Percentiles rank a stretch among this genome's conserved stretches.
Conservation (phyloP, 768 basidiomycete genomes). For the Omphalotus guepiniiformis region DNA sequence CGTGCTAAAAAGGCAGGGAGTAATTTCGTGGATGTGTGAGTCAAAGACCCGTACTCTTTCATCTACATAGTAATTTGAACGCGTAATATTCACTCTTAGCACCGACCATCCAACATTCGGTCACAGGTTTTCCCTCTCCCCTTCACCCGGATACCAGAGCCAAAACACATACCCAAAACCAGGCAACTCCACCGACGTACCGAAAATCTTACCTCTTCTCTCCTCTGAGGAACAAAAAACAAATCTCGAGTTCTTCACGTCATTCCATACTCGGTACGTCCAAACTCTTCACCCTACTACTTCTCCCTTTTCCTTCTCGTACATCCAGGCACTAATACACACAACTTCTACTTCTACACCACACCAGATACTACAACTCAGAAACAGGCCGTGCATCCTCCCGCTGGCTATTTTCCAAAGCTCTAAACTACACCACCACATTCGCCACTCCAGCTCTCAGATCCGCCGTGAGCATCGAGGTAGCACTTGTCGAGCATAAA, state of each 20-base stretch:
- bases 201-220: constrained; percentile 5
- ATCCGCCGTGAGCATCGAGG: constrained; percentile 3
- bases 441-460: constrained; percentile 9
- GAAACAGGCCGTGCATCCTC: constrained; percentile 9
- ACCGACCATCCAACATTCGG: no score
- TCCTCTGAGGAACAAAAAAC: constrained; percentile 33
- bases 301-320: no score
- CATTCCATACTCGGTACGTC: constrained; percentile 47
- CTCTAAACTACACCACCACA: constrained; percentile 9
- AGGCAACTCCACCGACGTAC: constrained; percentile 13
- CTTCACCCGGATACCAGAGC: constrained; percentile 3
- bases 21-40: no score
- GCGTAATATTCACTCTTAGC: no score
- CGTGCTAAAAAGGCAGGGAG: no score
- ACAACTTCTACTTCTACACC: no score
- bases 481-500: constrained; percentile 6
- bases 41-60: no score
- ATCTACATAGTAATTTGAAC: no score
- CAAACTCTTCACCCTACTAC: no score
- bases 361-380: constrained; percentile 27
- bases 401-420: constrained; percentile 11
- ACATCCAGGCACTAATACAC: no score
- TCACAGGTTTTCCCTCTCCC: no score
- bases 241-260: constrained; percentile 43
- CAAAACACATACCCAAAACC: constrained; percentile 4